Conservation (phyloP, 805 yeast species). For the Diddensiella santjacobensis region DNA sequence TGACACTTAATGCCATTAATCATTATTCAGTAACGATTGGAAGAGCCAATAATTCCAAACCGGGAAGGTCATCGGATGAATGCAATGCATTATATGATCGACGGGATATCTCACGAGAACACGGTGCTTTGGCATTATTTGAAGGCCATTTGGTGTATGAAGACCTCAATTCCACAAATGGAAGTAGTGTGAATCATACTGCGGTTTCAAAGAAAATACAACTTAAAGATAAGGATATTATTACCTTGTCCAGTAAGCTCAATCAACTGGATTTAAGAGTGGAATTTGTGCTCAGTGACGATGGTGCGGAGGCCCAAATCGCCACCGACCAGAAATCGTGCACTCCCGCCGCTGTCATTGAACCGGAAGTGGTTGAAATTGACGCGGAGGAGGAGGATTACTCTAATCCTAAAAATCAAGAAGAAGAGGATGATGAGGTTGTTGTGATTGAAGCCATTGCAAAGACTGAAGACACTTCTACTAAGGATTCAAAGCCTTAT, state of each 20-base stretch:
- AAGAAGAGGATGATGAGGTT: background rate
- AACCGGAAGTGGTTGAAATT: background rate
- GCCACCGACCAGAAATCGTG: too few species aligned
- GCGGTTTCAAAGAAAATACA: background rate
- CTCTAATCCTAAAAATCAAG: too few species aligned
- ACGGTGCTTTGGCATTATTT: background rate
- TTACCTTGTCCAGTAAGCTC: background rate
- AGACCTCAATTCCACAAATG: background rate
- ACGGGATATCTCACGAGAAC: background rate
- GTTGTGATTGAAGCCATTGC: background rate
- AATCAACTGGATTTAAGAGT: background rate
- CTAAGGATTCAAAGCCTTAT: too few species aligned
- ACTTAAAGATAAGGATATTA: constrained; percentile 1
- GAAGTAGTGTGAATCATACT: background rate
- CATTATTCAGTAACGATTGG: background rate
- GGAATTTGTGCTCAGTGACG: constrained; percentile 1
- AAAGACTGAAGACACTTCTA: too few species aligned
- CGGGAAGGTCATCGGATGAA: background rate
- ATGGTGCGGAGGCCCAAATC: too few species aligned
- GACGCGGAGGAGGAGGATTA: constrained; percentile 2
- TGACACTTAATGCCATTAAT: background rate
- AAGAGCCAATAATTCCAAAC: background rate
- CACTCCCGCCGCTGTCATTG: too few species aligned
- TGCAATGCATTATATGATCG: background rate
- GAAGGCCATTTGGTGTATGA: background rate